phyloP scores from a whole-genome alignment of 352 stramenopile species.

The Stramenopiles sp. region DNA sequence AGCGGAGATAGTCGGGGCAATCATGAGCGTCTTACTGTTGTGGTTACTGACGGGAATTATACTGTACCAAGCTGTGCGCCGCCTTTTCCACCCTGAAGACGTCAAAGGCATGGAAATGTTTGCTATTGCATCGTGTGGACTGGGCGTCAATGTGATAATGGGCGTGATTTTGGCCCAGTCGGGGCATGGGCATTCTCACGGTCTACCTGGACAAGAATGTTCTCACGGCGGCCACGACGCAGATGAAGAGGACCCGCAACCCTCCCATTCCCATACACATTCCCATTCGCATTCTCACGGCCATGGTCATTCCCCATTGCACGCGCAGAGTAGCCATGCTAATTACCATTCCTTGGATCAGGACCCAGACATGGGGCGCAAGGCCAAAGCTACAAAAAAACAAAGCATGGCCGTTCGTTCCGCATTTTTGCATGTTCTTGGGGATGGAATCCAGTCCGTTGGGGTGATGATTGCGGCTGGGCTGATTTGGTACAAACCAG shows the following conservation, averaged over 20 bases:
- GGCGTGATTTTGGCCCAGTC: conserved; percentile 67
- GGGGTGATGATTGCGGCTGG: conserved; percentile 79
- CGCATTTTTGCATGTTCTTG: conserved; percentile 88
- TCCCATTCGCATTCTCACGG: conserved; percentile 24
- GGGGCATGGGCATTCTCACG: conserved; percentile 27
- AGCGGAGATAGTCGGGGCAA: conserved; percentile 75
- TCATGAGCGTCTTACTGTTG: conserved; percentile 75
- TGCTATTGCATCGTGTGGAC: conserved; percentile 72
- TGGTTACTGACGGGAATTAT: conserved; percentile 77
- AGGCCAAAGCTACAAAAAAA: conserved; percentile 16
- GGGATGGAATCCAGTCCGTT: conserved; percentile 86
- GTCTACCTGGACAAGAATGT: conserved; percentile 11
- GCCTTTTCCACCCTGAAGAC: conserved; percentile 50
- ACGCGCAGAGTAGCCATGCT: conserved; percentile 1
- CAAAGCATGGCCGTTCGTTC: conserved; percentile 42
- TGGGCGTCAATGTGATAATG: conserved; percentile 85
- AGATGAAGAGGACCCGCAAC: background rate
- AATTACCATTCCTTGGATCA: background rate
- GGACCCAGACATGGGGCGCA: background rate
- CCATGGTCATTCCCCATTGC: background rate
- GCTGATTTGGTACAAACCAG: conserved; percentile 86
- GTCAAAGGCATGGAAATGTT: conserved; percentile 93
- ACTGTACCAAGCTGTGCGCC: conserved; percentile 69
- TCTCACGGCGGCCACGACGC: conserved; percentile 21
- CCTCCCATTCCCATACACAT: conserved; percentile 19